These are phyloP conservation scores for Helicostylum pulchrum DNA, from an alignment of 192 early-diverging fungal species.

Conservation along the genomic window DNA sequence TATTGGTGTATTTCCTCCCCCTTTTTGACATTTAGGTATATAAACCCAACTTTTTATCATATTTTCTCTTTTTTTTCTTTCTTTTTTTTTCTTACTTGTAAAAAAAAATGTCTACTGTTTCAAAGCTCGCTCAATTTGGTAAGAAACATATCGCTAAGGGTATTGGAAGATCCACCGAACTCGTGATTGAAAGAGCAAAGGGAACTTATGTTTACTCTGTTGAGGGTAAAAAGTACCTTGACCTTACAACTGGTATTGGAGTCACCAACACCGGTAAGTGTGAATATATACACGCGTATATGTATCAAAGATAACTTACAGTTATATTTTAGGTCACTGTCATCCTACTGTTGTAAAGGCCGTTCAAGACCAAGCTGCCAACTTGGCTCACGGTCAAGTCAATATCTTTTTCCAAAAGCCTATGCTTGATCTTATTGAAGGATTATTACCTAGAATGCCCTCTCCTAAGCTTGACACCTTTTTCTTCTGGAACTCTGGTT, in stretches of 20 bases:
- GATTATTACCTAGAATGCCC: slow-evolving; percentile 38
- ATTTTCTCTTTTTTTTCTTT: neutral
- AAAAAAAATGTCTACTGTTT: slow-evolving; percentile 15
- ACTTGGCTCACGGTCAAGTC: slow-evolving; percentile 39
- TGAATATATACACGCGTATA: neutral
- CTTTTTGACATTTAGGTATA: too few species aligned
- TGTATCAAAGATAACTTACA: too few species aligned
- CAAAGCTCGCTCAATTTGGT: slow-evolving; percentile 40
- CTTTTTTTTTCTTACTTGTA: slow-evolving; percentile 6
- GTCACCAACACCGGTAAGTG: slow-evolving; percentile 41
- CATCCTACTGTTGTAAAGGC: slow-evolving; percentile 48
- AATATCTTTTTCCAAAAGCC: slow-evolving; percentile 42
- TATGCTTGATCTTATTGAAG: slow-evolving; percentile 42
- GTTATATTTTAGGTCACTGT: slow-evolving; percentile 31
- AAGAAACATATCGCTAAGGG: slow-evolving; percentile 36
- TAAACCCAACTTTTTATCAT: too few species aligned
- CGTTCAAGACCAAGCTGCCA: slow-evolving; percentile 46
- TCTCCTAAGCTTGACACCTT: slow-evolving; percentile 37
- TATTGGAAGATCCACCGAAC: slow-evolving; percentile 34
- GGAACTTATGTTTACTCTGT: slow-evolving; percentile 34
- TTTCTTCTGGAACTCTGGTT: slow-evolving; percentile 46
- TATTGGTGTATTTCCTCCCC: too few species aligned
- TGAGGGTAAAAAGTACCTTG: slow-evolving; percentile 43
- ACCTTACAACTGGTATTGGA: slow-evolving; percentile 45
- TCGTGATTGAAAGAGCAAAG: slow-evolving; percentile 37